Percentiles rank a stretch among this genome's conserved stretches.
These are phyloP conservation scores for Candida rishiriensis DNA, from an alignment of 805 yeast species.

Conservation along the genomic window DNA sequence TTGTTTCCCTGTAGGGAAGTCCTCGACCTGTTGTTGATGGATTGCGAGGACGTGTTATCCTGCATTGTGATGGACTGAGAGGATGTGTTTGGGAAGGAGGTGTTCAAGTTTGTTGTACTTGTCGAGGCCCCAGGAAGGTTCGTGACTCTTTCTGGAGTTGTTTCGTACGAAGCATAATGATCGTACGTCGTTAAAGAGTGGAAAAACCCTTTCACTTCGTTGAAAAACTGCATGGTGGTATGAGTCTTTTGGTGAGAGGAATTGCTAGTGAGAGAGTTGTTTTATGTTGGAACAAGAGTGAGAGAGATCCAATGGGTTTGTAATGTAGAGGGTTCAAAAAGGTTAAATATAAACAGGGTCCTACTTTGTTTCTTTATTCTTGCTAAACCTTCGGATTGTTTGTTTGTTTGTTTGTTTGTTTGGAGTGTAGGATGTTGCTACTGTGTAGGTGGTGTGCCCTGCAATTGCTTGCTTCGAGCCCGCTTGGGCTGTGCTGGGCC, in stretches of 20 bases:
- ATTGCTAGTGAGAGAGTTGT: too few species aligned
- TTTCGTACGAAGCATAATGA: slow-evolving; percentile 52
- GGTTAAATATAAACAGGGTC: neutral
- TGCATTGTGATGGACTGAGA: slow-evolving; percentile 27
- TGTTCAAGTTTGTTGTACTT: slow-evolving; percentile 4
- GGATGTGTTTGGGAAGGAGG: slow-evolving; percentile 16
- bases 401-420: too few species aligned
- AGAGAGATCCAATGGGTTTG: too few species aligned
- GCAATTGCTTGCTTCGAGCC: too few species aligned
- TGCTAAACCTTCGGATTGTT: too few species aligned
- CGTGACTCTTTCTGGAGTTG: slow-evolving; percentile 25
- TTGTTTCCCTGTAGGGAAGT: slow-evolving; percentile 22
- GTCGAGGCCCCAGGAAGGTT: slow-evolving; percentile 19
- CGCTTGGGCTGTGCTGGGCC: too few species aligned
- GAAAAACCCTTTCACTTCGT: slow-evolving; percentile 32
- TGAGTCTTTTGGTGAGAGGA: neutral
- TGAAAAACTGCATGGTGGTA: slow-evolving; percentile 25
- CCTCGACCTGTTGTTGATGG: slow-evolving; percentile 37
- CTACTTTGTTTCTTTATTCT: neutral
- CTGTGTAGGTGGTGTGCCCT: too few species aligned
- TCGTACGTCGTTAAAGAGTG: slow-evolving; percentile 54
- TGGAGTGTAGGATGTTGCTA: too few species aligned
- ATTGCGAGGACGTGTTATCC: slow-evolving; percentile 29
- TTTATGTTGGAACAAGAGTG: too few species aligned
- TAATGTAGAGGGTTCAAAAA: too few species aligned